Percentiles rank a stretch among this genome's conserved stretches.
These are phyloP conservation scores for Hericium alpestre DNA, from an alignment of 768 basidiomycete species.

Conservation along the genomic window DNA sequence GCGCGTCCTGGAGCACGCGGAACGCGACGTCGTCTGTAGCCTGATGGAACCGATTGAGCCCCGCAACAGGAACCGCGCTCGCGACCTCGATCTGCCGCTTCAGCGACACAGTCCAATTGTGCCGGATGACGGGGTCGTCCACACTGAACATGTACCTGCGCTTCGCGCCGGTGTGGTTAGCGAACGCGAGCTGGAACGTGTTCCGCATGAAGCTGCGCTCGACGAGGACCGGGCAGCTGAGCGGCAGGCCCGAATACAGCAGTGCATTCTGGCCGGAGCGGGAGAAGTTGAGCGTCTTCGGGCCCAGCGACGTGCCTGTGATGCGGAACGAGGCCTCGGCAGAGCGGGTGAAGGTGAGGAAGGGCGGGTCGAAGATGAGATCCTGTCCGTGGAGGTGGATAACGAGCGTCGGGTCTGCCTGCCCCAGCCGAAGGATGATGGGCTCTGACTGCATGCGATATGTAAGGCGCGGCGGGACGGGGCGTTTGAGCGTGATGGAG, in stretches of 20 bases:
- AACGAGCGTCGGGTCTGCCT: slow-evolving; percentile 69
- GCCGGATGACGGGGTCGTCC: slow-evolving; percentile 63
- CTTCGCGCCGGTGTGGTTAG: slow-evolving; percentile 52
- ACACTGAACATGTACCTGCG: slow-evolving; percentile 94
- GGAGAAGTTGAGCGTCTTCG: slow-evolving; percentile 74
- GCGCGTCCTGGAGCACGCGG: slow-evolving; percentile 73
- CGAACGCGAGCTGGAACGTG: slow-evolving; percentile 88
- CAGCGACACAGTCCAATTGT: slow-evolving; percentile 63
- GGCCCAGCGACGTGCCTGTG: slow-evolving; percentile 75
- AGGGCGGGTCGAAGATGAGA: slow-evolving; percentile 77
- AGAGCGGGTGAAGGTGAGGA: slow-evolving; percentile 68
- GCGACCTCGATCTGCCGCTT: slow-evolving; percentile 51
- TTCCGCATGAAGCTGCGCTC: slow-evolving; percentile 95
- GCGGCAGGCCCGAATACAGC: slow-evolving; percentile 70
- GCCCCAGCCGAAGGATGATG: slow-evolving; percentile 77
- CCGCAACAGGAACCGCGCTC: slow-evolving; percentile 23
- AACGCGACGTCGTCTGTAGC: slow-evolving; percentile 73
- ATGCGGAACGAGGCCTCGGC: slow-evolving; percentile 84
- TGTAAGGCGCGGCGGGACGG: slow-evolving; percentile 69
- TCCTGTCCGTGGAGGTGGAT: slow-evolving; percentile 85
- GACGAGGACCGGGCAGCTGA: slow-evolving; percentile 66
- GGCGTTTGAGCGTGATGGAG: slow-evolving; percentile 58
- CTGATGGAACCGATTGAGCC: slow-evolving; percentile 36
- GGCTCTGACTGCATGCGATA: slow-evolving; percentile 84
- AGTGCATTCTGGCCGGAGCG: slow-evolving; percentile 77